phyloP scores from a whole-genome alignment of 2,329 filamentous ascomycete genomes.

The Venturia oleaginea region DNA sequence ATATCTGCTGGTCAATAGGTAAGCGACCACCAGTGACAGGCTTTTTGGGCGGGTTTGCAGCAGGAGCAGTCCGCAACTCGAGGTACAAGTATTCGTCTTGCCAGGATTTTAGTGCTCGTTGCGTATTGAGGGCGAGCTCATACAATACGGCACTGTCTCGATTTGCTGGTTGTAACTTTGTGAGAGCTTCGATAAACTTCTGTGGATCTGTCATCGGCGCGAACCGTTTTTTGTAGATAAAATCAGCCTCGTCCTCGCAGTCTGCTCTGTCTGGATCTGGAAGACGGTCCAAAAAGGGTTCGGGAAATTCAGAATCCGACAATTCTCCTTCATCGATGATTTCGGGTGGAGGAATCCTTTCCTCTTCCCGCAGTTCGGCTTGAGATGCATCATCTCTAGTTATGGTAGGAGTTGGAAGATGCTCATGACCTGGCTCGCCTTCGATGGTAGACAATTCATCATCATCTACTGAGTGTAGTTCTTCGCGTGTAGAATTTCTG shows the following conservation, averaged over 20 bases:
- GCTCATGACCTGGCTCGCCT: neutral
- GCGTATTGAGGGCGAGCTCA: conserved; percentile 45
- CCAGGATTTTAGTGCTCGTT: conserved; percentile 42
- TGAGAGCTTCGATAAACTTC: conserved; percentile 33
- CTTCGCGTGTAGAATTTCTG: conserved; percentile 1
- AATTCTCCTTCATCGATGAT: conserved; percentile 26
- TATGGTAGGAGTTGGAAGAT: neutral
- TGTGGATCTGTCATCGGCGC: conserved; percentile 35
- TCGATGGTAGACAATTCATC: neutral
- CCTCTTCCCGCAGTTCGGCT: neutral
- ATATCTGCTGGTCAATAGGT: conserved; percentile 38
- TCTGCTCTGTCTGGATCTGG: conserved; percentile 24
- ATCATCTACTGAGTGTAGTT: neutral
- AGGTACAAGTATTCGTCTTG: conserved; percentile 51
- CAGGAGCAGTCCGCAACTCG: conserved; percentile 42
- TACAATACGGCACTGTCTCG: conserved; percentile 46
- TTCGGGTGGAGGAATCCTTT: conserved; percentile 10
- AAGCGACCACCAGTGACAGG: conserved; percentile 39
- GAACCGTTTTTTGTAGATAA: conserved; percentile 32
- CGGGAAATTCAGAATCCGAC: conserved; percentile 28
- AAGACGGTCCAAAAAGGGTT: conserved; percentile 25
- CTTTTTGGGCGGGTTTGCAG: conserved; percentile 43
- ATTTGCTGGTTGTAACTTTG: conserved; percentile 31
- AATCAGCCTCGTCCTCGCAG: conserved; percentile 33
- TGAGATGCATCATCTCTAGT: neutral